phyloP scores from a whole-genome alignment of 768 basidiomycete genomes.

The Lactifluus pinguis region DNA sequence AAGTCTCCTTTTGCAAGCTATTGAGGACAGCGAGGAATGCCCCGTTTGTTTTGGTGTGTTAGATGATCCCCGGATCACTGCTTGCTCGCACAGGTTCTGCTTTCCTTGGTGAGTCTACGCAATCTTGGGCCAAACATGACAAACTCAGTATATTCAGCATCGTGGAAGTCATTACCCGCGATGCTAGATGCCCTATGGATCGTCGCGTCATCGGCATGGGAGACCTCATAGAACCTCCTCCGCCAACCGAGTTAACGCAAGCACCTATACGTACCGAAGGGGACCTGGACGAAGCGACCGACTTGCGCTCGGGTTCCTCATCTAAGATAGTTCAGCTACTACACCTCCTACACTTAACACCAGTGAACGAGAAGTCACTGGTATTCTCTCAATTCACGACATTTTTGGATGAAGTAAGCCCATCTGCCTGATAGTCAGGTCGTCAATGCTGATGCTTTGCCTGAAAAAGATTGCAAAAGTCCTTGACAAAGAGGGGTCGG shows the following conservation, averaged over 20 bases:
- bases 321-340: constrained; percentile 82
- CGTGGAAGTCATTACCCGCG: constrained; percentile 55
- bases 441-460: neutral
- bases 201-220: constrained; percentile 48
- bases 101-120: constrained; percentile 44
- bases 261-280: constrained; percentile 33
- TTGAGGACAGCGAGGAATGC: constrained; percentile 80
- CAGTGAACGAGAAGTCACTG: constrained; percentile 63
- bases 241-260: constrained; percentile 64
- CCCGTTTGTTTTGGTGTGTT: constrained; percentile 61
- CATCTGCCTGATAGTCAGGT: neutral
- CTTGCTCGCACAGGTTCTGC: constrained; percentile 68
- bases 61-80: constrained; percentile 61
- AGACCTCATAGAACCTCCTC: constrained; percentile 54
- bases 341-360: constrained; percentile 60
- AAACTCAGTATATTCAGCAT: constrained; percentile 37
- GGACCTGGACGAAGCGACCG: constrained; percentile 30
- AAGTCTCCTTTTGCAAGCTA: constrained; percentile 46
- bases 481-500: constrained; percentile 56
- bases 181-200: constrained; percentile 82
- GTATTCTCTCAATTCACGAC: constrained; percentile 89
- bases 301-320: constrained; percentile 48
- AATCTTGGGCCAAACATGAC: neutral
- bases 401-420: constrained; percentile 65
- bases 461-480: constrained; percentile 52